Base-by-base conservation (phyloP, 352 stramenopile genomes). In the Phytophthora citricola region DNA sequence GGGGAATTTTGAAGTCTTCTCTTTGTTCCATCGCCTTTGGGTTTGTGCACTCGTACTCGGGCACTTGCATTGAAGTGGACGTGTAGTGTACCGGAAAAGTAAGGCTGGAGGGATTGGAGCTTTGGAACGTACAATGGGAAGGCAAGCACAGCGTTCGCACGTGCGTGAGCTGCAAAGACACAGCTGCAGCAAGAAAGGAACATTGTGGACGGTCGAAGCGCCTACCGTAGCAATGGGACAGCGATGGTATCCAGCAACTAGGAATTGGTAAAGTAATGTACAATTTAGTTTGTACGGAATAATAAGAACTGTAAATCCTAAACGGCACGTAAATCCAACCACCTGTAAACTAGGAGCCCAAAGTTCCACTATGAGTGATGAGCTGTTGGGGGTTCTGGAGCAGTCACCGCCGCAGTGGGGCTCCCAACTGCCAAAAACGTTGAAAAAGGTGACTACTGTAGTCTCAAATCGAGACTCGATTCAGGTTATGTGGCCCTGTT, bases 1-100 rank as follows among this genome's bases (percentile, higher is more conserved):
- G 34, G 20, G 20, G 32, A 24, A 57, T 46, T 36, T 56, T 56
- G 31, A 56, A 56, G 32, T 56, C 11, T 14, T 46, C 48, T 56
- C 22, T 56, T 4, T 41, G 47, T 27, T 20, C 29, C 39, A 40
- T 15, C 15, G 29, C 14, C 10, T 26, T 47, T 36, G 31, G 29
- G 47, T 44, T n/a, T 15, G 38, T 44, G 38, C 2, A 44, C 38
- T 22, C 40, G 40, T 22, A 46, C 40, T 27, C 17, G 3, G 8
- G 9, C 40, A 29, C 15, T 27, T 46, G 40, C 11, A 14, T 22
- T 22, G 38, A 43, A 10, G 38, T 22, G 38, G 38, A 7, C n/a
- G 38, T 43, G n/a, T 26, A 46, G 4, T 46, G 15, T 27, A 29
- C 27, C 9, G 47, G 29, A 43, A 54, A 43, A 54, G 47, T 39